Percentiles rank a stretch among this genome's conserved stretches.
phyloP scores from a whole-genome alignment of 306 rosid species.

The Casuarina equisetifolia region DNA sequence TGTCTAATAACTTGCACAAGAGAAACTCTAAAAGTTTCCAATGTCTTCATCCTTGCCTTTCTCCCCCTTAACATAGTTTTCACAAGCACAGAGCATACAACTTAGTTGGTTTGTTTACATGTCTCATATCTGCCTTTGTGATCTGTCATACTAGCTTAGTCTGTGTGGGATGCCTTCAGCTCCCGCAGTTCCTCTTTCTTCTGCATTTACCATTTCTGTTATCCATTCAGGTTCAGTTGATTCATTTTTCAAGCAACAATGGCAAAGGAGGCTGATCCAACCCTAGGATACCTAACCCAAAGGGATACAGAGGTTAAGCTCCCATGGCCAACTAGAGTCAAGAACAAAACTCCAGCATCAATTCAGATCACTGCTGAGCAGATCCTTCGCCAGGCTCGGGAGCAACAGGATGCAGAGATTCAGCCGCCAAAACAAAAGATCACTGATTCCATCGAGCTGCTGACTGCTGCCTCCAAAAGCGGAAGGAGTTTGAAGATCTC shows the following conservation, averaged over 20 bases:
- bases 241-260: slow-evolving; percentile 25
- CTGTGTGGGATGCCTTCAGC: too few relatives aligned
- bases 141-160: background rate
- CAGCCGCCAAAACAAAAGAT: slow-evolving; percentile 90
- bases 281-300: slow-evolving; percentile 73
- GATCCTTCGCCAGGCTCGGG: slow-evolving; percentile 87
- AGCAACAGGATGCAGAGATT: slow-evolving; percentile 89
- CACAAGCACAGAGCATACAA: background rate
- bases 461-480: slow-evolving; percentile 83
- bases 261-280: slow-evolving; percentile 80
- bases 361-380: slow-evolving; percentile 90
- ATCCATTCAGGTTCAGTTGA: too few relatives aligned
- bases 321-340: slow-evolving; percentile 82
- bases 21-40: background rate
- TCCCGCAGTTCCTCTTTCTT: too few relatives aligned
- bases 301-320: slow-evolving; percentile 96
- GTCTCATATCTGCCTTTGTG: background rate
- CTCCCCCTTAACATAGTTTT: background rate
- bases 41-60: background rate
- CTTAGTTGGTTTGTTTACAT: background rate
- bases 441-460: slow-evolving; percentile 74
- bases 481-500: slow-evolving; percentile 85
- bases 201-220: too few relatives aligned
- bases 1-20: background rate
- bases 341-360: slow-evolving; percentile 87